These are phyloP conservation scores for Blastobotrys robertii DNA, from an alignment of 805 yeast species.

Conservation along the genomic window DNA sequence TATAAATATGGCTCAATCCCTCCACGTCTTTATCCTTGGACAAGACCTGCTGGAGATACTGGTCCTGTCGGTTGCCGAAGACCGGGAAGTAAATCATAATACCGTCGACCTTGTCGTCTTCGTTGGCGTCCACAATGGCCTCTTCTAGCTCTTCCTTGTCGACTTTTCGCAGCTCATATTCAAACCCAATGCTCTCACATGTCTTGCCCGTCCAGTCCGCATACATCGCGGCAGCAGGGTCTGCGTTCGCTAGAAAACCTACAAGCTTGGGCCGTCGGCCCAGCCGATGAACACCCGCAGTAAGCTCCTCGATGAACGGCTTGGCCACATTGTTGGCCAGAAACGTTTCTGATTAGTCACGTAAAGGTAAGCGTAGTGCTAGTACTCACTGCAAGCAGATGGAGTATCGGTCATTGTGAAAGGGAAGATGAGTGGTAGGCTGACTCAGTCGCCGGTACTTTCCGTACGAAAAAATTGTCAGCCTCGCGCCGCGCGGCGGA, in stretches of 20 bases:
- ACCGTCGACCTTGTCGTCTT: conserved; percentile 68
- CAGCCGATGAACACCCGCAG: conserved; percentile 43
- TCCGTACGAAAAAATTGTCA: too few species aligned
- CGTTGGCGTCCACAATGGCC: conserved; percentile 71
- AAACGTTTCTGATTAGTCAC: conserved; percentile 38
- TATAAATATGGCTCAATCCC: conserved; percentile 82
- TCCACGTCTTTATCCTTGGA: conserved; percentile 92
- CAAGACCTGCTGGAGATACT: conserved; percentile 88
- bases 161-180: conserved; percentile 65
- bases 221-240: conserved; percentile 92
- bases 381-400: too few species aligned
- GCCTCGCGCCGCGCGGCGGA: too few species aligned
- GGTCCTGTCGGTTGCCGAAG: conserved; percentile 90
- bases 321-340: conserved; percentile 85
- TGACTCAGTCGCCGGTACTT: too few species aligned
- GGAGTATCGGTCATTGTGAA: too few species aligned
- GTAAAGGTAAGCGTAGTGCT: too few species aligned
- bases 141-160: conserved; percentile 80
- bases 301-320: conserved; percentile 64
- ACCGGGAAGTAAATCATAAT: conserved; percentile 98
- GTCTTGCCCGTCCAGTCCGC: conserved; percentile 96
- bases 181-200: conserved; percentile 74
- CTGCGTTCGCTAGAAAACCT: conserved; percentile 84
- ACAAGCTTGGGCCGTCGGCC: conserved; percentile 64
- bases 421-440: too few species aligned